phyloP scores from a whole-genome alignment of 805 yeast genomes.

The Candida boidinii region DNA sequence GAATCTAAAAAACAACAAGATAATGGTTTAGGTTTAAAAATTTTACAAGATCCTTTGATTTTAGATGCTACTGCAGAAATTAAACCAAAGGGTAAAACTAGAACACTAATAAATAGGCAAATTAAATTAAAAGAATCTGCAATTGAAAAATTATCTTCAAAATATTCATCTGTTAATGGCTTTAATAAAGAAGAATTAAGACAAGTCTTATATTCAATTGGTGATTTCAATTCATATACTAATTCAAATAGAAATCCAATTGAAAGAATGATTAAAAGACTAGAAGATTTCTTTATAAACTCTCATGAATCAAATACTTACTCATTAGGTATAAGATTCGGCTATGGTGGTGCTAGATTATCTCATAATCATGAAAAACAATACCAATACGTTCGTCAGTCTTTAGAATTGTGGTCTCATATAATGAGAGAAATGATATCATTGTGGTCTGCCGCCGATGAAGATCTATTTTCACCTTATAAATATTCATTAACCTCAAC shows the following conservation, averaged over 20 bases:
- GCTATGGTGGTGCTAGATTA: constrained; percentile 60
- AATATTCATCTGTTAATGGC: constrained; percentile 33
- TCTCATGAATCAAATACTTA: constrained; percentile 19
- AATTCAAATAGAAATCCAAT: constrained; percentile 65
- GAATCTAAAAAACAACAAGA: constrained; percentile 31
- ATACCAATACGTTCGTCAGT: constrained; percentile 66
- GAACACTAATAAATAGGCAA: constrained; percentile 45
- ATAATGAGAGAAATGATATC: constrained; percentile 73
- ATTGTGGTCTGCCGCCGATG: constrained; percentile 71
- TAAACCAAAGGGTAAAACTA: constrained; percentile 45
- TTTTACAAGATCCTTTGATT: constrained; percentile 52
- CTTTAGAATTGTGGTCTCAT: constrained; percentile 65
- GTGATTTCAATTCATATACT: constrained; percentile 69
- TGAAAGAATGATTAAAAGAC: constrained; percentile 46
- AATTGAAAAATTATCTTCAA: constrained; percentile 48
- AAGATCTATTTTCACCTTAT: constrained; percentile 51
- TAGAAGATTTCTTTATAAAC: constrained; percentile 35
- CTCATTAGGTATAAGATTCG: constrained; percentile 56
- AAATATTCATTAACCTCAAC: constrained; percentile 57
- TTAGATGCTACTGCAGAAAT: constrained; percentile 64
- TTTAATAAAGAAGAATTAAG: constrained; percentile 54
- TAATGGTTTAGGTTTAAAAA: constrained; percentile 24
- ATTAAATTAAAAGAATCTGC: constrained; percentile 64
- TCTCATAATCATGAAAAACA: constrained; percentile 70
- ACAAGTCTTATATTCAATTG: constrained; percentile 66